Evolutionary conservation across 495 filamentous ascomycete species (phyloP), one percentile per base, ranked within the genome.

Genomic region (Hapsidospora chrysogenum): DNA sequence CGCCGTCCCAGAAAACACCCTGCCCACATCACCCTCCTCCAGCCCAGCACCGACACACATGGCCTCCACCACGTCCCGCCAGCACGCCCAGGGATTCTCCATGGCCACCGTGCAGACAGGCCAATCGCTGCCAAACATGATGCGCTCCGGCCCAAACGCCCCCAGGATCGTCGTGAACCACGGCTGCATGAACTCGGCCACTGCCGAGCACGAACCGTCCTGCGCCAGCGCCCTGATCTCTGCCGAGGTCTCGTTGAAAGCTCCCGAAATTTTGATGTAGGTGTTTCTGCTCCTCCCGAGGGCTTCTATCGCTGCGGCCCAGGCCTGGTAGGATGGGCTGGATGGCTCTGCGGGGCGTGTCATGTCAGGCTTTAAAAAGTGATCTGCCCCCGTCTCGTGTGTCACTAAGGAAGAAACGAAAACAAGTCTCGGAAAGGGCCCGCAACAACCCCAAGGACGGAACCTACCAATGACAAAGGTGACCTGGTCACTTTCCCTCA

Each of bases 51-150:
- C 54, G 29, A 68, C 61, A 48, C 81, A 67, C 18, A 80, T 49
- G 36, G 53, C 56, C 39, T 78, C 69, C 20, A 76, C 70, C 9
- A 77, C 57, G 33, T 53, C 52, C 48, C 56, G 66, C 76, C 68
- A 72, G 48, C 67, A 69, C 33, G 48, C 49, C 70, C 69, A 73
- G 17, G 64, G 51, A 13, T 45, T 18, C 23, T 26, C 74, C 3
- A 76, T 70, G 2, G 68, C 66, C 13, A 80, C 47, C 41, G 77
- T 81, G 56, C 84, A 87, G 3, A 92, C 78, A 2, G 83, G 85
- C 85, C 85, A 94, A 49, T 92, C 83, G 33, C 76, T 83, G 3
- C 76, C 85, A 52, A 85, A 94, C 75, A 94, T 85, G 37, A 85
- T 64, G 31, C 81, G 59, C n/a, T 59, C 49, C 1, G 76, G 54